These are phyloP conservation scores for Scutellaria baicalensis DNA, from an alignment of 257 asterid species.

Conservation along the genomic window DNA sequence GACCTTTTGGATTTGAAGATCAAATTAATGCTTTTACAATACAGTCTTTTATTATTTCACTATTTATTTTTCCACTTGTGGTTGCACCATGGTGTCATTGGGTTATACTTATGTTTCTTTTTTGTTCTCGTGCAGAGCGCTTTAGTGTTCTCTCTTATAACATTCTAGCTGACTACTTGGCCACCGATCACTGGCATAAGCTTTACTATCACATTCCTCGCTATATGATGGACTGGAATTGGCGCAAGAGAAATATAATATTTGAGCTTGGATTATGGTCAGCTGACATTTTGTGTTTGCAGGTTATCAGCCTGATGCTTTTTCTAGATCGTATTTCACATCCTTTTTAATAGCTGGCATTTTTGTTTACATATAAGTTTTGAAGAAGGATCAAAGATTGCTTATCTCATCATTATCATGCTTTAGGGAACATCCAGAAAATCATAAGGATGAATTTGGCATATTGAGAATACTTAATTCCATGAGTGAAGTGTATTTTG, in stretches of 20 bases:
- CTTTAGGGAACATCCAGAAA: background rate
- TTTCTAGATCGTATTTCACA: background rate
- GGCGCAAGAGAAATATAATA: constrained; percentile 71
- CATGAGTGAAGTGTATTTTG: background rate
- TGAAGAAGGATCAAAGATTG: background rate
- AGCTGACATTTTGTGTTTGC: constrained; percentile 88
- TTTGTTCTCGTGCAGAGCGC: constrained; percentile 46
- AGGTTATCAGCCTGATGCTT: constrained; percentile 42
- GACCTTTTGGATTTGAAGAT: too few species aligned
- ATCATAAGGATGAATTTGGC: background rate
- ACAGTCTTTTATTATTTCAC: background rate
- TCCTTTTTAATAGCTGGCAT: constrained; percentile 1
- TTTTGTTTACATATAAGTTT: background rate
- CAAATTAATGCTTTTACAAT: background rate
- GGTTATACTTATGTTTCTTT: constrained; percentile 13
- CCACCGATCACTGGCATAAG: constrained; percentile 50
- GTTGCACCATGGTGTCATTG: background rate
- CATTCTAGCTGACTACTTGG: constrained; percentile 86
- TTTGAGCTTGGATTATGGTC: constrained; percentile 99
- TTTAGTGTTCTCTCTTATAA: constrained; percentile 86
- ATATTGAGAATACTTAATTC: background rate
- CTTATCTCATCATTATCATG: background rate
- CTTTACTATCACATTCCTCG: constrained; percentile 82
- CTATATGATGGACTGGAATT: constrained; percentile 75
- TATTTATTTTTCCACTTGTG: background rate